Conservation (phyloP, 2,329 filamentous ascomycete genomes). For the Sclerotinia trifoliorum region DNA sequence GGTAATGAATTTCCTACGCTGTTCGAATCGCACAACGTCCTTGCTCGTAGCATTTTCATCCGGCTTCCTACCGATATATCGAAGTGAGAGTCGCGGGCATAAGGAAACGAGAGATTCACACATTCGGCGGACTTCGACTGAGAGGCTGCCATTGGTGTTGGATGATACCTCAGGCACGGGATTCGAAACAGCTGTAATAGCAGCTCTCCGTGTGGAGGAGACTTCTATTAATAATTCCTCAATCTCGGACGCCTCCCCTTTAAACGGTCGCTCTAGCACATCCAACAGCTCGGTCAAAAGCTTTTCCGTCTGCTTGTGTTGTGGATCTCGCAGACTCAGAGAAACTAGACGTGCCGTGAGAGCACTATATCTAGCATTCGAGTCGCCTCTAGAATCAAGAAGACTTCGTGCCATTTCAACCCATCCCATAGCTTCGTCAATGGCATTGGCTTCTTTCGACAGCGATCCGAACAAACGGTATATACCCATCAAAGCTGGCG, state of each 20-base stretch:
- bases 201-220: conserved; percentile 54
- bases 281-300: conserved; percentile 52
- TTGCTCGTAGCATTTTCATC: conserved; percentile 53
- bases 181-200: conserved; percentile 41
- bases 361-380: conserved; percentile 45
- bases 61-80: conserved; percentile 61
- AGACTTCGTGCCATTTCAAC: conserved; percentile 45
- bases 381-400: conserved; percentile 30
- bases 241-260: conserved; percentile 58
- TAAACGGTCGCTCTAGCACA: conserved; percentile 57
- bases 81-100: conserved; percentile 58
- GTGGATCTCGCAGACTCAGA: conserved; percentile 50
- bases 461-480: conserved; percentile 53
- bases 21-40: conserved; percentile 59
- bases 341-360: conserved; percentile 56
- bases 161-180: neutral
- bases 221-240: conserved; percentile 60
- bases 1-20: conserved; percentile 49
- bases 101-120: conserved; percentile 57
- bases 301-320: conserved; percentile 43
- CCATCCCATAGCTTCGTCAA: conserved; percentile 57
- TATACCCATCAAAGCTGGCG: conserved; percentile 32
- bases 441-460: conserved; percentile 47
- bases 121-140: conserved; percentile 39
- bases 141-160: conserved; percentile 17